Conservation (phyloP, 257 asterid genomes). For the Nicotiana attenuata region DNA sequence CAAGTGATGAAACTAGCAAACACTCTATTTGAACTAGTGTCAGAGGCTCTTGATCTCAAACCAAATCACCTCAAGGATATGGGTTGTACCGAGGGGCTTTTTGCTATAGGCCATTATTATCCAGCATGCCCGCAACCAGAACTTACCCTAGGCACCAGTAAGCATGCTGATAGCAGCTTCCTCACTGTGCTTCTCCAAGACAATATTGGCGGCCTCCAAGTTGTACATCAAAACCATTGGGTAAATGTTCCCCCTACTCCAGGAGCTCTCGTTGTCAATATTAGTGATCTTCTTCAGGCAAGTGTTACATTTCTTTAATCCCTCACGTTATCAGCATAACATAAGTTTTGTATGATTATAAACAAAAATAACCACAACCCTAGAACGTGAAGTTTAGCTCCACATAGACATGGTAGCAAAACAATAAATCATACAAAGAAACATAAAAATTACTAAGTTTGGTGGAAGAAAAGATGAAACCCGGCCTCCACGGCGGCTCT, state of each 20-base stretch:
- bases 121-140: conserved; percentile 30
- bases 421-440: too few relatives aligned
- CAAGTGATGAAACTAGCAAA: conserved; percentile 8
- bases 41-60: conserved; percentile 22
- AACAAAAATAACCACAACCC: too few relatives aligned
- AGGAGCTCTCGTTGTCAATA: conserved; percentile 24
- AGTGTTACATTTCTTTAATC: neutral
- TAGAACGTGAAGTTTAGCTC: too few relatives aligned
- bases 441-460: too few relatives aligned
- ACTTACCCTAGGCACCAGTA: conserved; percentile 17
- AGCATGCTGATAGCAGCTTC: conserved; percentile 21
- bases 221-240: conserved; percentile 29
- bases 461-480: too few relatives aligned
- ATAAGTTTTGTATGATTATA: too few relatives aligned
- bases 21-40: conserved; percentile 9
- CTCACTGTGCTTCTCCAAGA: conserved; percentile 32
- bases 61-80: conserved; percentile 15
- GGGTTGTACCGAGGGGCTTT: conserved; percentile 20
- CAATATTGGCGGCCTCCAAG: conserved; percentile 25
- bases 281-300: conserved; percentile 29
- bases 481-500: too few relatives aligned
- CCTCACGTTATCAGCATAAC: too few relatives aligned
- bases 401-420: too few relatives aligned
- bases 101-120: conserved; percentile 19
- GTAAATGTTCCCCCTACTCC: conserved; percentile 31